Base-by-base conservation (phyloP, 2,329 filamentous ascomycete species). In the Ascocoryne sarcoides region DNA sequence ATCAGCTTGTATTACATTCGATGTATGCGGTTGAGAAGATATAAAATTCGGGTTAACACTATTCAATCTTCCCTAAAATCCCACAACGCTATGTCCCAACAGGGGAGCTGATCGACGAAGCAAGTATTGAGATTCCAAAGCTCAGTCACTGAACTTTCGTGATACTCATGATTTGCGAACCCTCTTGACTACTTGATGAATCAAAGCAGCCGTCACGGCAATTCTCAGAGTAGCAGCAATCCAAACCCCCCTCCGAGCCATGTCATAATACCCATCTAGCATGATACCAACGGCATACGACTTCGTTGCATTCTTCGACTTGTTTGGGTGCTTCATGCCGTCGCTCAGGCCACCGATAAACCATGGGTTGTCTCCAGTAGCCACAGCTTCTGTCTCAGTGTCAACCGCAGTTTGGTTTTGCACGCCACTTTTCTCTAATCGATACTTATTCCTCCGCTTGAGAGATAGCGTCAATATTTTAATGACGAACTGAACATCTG, bases 401-500 rank as follows among this genome's bases (percentile, higher is more conserved):
- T 58, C 54, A 19, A 56, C 37, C 4, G 48, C 56, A n/a, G 50
- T 58, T 28, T 54, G 47, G 36, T 54, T 57, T n/a, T 36, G 37
- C 10, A 43, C 18, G 3, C 47, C 48, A 60, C 59, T 18, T 23
- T 16, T 15, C 53, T 54, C 43, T 45, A 56, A 37, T 46, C 53
- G 40, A 43, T 39, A 38, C 43, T 54, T 35, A 40, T 77, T 77
- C 40, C 64, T 63, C 45, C 67, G 65, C 42, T 73, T 71, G 52
- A 82, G 71, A 5, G 63, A 61, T 46, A 72, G 71, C 0, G 77
- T 81, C 53, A 82, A 60, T 8, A 77, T 54, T 64, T 70, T 78
- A 39, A 83, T 69, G 9, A 76, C 62, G 21, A 76, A 62, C 4
- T 72, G 65, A 3, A 83, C 65, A 51, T 84, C 80, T 42, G 67